Conservation (phyloP, 202 grass and related monocot genomes). For the Digitaria exilis region DNA sequence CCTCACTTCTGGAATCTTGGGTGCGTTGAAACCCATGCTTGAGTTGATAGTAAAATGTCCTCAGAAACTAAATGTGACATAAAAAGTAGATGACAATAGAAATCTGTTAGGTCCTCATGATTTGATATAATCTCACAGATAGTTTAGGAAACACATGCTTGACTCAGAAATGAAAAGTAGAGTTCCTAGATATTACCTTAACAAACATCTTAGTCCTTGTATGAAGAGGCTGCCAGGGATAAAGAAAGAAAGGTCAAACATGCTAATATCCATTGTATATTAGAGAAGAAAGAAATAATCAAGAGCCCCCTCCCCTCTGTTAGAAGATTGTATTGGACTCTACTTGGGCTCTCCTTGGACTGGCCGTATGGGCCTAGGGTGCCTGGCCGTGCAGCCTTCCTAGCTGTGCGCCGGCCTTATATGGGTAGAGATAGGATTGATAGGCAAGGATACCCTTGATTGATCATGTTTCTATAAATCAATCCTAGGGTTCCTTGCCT, state of each 20-base stretch:
- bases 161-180: not conserved
- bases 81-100: conserved; percentile 14
- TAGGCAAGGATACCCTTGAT: too few relatives aligned
- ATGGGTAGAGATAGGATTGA: too few relatives aligned
- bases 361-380: too few relatives aligned
- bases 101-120: not conserved
- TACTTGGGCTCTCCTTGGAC: too few relatives aligned
- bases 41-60: conserved; percentile 70
- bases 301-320: too few relatives aligned
- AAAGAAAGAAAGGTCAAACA: conserved; percentile 38
- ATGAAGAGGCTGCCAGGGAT: conserved; percentile 70
- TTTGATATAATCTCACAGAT: not conserved
- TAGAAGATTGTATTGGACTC: too few relatives aligned
- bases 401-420: too few relatives aligned
- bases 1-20: conserved; percentile 34
- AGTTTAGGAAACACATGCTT: conserved; percentile 5
- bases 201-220: conserved; percentile 76
- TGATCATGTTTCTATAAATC: too few relatives aligned
- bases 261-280: not conserved
- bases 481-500: too few relatives aligned
- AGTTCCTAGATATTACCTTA: conserved; percentile 55
- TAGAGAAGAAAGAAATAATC: too few relatives aligned
- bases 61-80: conserved; percentile 73
- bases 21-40: conserved; percentile 70
- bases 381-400: too few relatives aligned